Base-by-base conservation (phyloP, 768 basidiomycete species). In the Gymnopilus junonius region DNA sequence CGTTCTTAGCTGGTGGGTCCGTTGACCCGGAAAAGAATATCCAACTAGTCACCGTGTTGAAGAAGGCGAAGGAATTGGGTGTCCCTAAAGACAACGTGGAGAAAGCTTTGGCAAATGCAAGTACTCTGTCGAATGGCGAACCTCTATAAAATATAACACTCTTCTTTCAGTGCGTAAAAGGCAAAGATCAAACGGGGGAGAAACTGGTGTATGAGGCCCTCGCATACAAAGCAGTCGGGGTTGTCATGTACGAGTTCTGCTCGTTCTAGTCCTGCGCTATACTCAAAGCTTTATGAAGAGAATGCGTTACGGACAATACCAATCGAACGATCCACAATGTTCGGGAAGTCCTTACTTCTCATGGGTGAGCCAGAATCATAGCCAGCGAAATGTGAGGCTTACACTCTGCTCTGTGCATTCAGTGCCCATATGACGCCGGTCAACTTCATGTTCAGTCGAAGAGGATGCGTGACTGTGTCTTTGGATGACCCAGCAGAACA, bases 1-100 rank as follows among this genome's bases (percentile, higher is more conserved):
- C 27, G 20, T 25, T 32, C 10, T 32, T 42, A 89, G 90, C 72
- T 61, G 87, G 89, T 37, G 85, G 85, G 39, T 85, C 86, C 39
- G 63, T 78, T 1, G 85, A 85, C 67, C 86, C 87, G 6, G 78
- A 76, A 31, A 76, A 81, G 62, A 91, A 91, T 69, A 39, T 77
- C 8, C 77, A 83, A 2, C 76, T 91, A 48, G 84, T 85, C 1
- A 71, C 78, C 5, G 84, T 80, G 5, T 68, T 91, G n/a, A 86
- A 83, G 67, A 77, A 83, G 37, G 85, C 83, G 0, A 87, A 80
- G 71, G 80, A 85, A 0, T 75, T 78, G 54, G 86, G 87, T 32
- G 84, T 91, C 10, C 90, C 90, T 12, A 90, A 83, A 66, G 87
- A 89, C 46, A 91, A 89, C 73, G 84, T 91, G 5, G 87, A 87